A percentile compares a stretch with the other conserved stretches of the same genome.
Evolutionary conservation across 257 asterid species (phyloP).

Genomic region (Petunia secreta): DNA sequence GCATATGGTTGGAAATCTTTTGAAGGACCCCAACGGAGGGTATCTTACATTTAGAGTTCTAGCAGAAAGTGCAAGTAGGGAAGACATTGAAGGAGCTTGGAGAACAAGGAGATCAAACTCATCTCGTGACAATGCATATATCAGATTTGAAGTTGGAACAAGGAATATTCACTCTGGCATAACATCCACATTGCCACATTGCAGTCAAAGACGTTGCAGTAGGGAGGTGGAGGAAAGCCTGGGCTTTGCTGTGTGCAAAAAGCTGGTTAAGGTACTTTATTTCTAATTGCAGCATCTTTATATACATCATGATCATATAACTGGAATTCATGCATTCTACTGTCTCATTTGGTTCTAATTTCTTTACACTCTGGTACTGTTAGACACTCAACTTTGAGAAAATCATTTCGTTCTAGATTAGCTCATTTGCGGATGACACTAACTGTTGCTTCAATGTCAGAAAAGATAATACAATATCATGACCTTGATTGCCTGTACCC

Average conservation of each 20-base stretch:
- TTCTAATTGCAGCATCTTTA: conserved; percentile 9
- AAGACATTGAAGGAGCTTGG: conserved; percentile 62
- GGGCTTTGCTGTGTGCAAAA: conserved; percentile 87
- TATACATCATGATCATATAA: not conserved
- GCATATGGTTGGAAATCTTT: conserved; percentile 84
- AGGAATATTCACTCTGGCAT: conserved; percentile 38
- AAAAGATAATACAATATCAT: not conserved
- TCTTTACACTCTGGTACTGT: not conserved
- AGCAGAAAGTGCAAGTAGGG: conserved; percentile 38
- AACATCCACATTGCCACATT: conserved; percentile 33
- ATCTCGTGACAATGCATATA: conserved; percentile 60
- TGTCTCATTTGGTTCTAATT: not conserved
- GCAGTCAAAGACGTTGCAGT: conserved; percentile 42
- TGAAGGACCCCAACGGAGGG: conserved; percentile 65
- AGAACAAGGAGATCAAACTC: conserved; percentile 68
- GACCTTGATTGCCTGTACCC: conserved; percentile 1
- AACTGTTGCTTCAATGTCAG: not conserved
- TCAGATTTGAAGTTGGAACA: conserved; percentile 70
- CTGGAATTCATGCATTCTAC: not conserved
- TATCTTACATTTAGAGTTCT: conserved; percentile 57
- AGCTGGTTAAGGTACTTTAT: conserved; percentile 78
- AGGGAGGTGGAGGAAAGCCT: conserved; percentile 67
- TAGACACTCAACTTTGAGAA: conserved; percentile 2
- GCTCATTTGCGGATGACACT: not conserved
- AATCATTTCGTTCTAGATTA: not conserved